Evolutionary conservation across 345 rosid genomes (phyloP), one percentile per base, ranked within the genome.

Genomic region (Brassica napus): DNA sequence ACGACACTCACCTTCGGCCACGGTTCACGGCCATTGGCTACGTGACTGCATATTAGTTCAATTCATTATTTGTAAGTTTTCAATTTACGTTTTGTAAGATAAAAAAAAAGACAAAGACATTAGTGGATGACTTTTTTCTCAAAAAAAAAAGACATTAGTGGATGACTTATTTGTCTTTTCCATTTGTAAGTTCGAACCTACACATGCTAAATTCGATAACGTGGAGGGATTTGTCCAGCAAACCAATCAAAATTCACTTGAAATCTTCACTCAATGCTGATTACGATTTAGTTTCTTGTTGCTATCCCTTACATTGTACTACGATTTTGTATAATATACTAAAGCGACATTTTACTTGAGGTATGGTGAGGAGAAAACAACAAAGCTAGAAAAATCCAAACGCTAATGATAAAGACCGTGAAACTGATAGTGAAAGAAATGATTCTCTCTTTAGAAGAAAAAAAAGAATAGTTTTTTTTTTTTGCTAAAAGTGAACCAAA

Each of bases 1-100:
- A 69, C 83, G 79, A 70, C 68, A 80, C 76, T 80, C 61, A 75
- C 37, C 67, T 80, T 75, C 39, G 14, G 72, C 79, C 76, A 69
- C n/a, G 42, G 64, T 69, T 80, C 68, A 34, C 74, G 78, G 65
- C 7, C 74, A 14, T 52, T 14, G 4, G 65, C 66, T 74, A 74
- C 26, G 74, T 74, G 12, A 71, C 59, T 49, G 18, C 59, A 60
- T 32, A 47, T 0, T 15, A 1, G 26, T 18, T 37, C 10, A 4
- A 21, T 3, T 30, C 14, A 9, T 39, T 39, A 39, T 10, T 39
- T 39, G 47, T 39, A 39, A 31, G n/a, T n/a, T 31, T 63, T 0
- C 16, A 26, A 8, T 59, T 59, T 23, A 59, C 64, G 3, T 60
- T 10, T 60, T 10, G n/a, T 12, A 68, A 65, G 39, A 57, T 1